These are phyloP conservation scores for Cordyceps cateniannulata DNA, from an alignment of 2,329 filamentous ascomycete genomes.

Conservation along the genomic window DNA sequence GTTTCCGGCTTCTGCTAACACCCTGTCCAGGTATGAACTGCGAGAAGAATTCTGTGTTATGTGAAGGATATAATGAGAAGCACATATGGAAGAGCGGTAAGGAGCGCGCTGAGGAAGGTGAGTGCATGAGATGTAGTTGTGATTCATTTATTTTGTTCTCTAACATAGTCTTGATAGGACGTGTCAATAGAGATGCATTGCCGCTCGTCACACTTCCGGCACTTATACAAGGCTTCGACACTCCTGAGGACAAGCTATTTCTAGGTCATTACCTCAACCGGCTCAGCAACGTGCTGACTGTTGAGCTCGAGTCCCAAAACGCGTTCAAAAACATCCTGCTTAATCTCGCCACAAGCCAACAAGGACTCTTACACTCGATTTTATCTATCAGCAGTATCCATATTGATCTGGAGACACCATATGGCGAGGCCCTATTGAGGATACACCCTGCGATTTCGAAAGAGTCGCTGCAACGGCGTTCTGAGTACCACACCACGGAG, in stretches of 20 bases:
- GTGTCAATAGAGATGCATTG: conserved; percentile 40
- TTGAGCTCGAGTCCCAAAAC: conserved; percentile 74
- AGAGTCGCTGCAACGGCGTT: conserved; percentile 42
- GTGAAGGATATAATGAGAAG: conserved; percentile 83
- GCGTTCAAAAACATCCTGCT: conserved; percentile 81
- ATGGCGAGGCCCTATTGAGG: conserved; percentile 46
- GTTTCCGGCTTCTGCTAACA: conserved; percentile 8
- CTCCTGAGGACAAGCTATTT: conserved; percentile 69
- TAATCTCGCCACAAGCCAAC: conserved; percentile 72
- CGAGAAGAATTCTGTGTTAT: conserved; percentile 87
- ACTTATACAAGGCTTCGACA: conserved; percentile 77
- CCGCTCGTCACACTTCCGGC: conserved; percentile 52
- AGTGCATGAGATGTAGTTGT: conserved; percentile 14
- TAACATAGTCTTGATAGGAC: conserved; percentile 33
- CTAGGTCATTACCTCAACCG: conserved; percentile 77
- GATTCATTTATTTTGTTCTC: not conserved
- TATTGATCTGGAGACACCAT: conserved; percentile 52
- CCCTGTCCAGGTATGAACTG: conserved; percentile 67
- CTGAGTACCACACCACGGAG: conserved; percentile 49
- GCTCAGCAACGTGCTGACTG: conserved; percentile 72
- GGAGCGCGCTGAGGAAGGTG: conserved; percentile 66
- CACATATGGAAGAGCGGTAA: conserved; percentile 83
- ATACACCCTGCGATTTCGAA: conserved; percentile 41
- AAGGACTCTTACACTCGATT: conserved; percentile 84
- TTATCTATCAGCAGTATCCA: conserved; percentile 79